Evolutionary conservation across 192 early-diverging fungal species (phyloP).

Genomic region (Linnemannia elongata): DNA sequence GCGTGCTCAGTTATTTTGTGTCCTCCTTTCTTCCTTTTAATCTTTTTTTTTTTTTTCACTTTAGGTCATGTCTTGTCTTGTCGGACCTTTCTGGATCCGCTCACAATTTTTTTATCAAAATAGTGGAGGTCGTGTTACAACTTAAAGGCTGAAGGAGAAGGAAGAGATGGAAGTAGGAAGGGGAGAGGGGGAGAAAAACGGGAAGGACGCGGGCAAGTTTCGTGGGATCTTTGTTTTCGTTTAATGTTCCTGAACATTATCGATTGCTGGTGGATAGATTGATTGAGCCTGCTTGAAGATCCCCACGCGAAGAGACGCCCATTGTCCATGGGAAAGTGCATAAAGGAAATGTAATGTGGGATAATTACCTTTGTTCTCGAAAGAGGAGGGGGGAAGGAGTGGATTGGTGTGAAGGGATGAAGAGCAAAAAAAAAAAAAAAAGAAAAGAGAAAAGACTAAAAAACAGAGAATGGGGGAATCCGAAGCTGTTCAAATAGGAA

Average conservation of each 20-base stretch:
- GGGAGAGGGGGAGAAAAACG: not conserved
- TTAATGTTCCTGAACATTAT: conserved; percentile 15
- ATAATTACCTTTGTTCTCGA: conserved; percentile 21
- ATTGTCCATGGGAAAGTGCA: not conserved
- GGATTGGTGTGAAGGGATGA: conserved; percentile 22
- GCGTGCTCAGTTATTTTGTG: conserved; percentile 5
- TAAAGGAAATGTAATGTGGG: not conserved
- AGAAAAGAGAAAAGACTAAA: conserved; percentile 16
- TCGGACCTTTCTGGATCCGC: not conserved
- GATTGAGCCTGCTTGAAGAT: not conserved
- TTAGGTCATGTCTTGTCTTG: not conserved
- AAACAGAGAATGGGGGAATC: not conserved
- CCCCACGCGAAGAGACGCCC: conserved; percentile 2
- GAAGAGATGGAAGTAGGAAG: not conserved
- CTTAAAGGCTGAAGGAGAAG: not conserved
- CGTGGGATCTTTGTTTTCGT: not conserved
- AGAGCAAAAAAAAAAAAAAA: conserved; percentile 7
- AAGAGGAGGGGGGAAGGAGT: not conserved
- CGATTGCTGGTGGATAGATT: not conserved
- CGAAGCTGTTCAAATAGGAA: conserved; percentile 2
- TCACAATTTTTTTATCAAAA: conserved; percentile 4
- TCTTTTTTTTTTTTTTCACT: not conserved
- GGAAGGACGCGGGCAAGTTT: conserved; percentile 18
- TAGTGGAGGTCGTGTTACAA: not conserved
- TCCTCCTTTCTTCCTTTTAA: not conserved